phyloP scores from a whole-genome alignment of 1,284 basidiomycete species.

The Apiotrichum veenhuisii region DNA sequence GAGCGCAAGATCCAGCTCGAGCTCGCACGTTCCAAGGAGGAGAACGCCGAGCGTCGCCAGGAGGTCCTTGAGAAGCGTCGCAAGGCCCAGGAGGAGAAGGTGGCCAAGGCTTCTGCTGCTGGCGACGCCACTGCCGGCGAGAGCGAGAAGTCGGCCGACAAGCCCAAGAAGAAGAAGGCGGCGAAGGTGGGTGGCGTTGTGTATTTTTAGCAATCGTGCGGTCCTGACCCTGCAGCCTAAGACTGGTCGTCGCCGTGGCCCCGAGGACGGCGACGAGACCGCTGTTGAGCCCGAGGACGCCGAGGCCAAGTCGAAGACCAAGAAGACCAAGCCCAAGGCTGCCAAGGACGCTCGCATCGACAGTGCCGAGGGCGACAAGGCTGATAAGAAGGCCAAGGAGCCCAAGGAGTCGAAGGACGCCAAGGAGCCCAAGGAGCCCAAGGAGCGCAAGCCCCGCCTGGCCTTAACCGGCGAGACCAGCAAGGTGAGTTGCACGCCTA shows the following conservation, averaged over 20 bases:
- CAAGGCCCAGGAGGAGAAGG: constrained; percentile 27
- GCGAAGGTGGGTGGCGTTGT: constrained; percentile 22
- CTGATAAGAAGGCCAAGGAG: constrained; percentile 27
- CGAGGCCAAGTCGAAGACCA: constrained; percentile 20
- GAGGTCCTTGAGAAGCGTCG: constrained; percentile 29
- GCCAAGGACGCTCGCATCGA: constrained; percentile 30
- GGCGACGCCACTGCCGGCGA: constrained; percentile 43
- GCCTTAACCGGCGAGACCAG: constrained; percentile 62
- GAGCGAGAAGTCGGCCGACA: constrained; percentile 19
- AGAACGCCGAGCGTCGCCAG: constrained; percentile 58
- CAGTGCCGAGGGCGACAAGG: constrained; percentile 33
- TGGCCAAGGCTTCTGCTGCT: constrained; percentile 43
- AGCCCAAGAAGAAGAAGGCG: constrained; percentile 38
- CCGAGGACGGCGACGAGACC: constrained; percentile 39
- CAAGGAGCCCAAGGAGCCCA: constrained; percentile 33
- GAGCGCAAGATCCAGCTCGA: constrained; percentile 82
- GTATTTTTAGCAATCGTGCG: no score
- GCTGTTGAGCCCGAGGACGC: constrained; percentile 24
- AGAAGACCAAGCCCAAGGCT: constrained; percentile 27
- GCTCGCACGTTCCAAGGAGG: constrained; percentile 85
- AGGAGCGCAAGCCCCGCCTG: constrained; percentile 39
- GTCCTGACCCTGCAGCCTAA: background rate
- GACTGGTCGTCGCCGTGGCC: constrained; percentile 40
- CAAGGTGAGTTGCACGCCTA: constrained; percentile 50
- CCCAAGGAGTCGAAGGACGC: constrained; percentile 38